Evolutionary conservation across 805 yeast genomes (phyloP), one percentile per base, ranked within the genome.

Genomic region (Helenozyma baotianmanensis): DNA sequence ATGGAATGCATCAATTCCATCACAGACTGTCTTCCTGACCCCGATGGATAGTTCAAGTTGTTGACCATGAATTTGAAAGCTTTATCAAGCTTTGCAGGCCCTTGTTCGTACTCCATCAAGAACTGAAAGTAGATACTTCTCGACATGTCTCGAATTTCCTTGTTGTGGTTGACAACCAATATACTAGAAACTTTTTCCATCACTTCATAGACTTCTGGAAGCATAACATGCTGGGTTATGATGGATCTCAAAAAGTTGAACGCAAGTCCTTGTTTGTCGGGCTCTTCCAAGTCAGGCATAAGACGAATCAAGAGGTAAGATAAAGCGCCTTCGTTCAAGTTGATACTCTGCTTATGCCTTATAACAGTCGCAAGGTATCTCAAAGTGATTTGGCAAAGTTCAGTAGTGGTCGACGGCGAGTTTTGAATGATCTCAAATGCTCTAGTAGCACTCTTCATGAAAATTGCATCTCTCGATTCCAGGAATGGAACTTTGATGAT

Each of bases 81-180:
- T 47, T 81, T 84, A 42, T 84, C 92, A 29, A 92, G 56, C 43
- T 86, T 74, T 4, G 90, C 88, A 47, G 80, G 72, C 21, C 97
- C 88, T 62, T 90, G 97, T 48, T 95, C 97, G 51, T 85, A 92
- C 48, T 88, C 96, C 82, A 87, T 82, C 51, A 92, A 61, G 48
- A 92, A 92, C 48, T 80, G 88, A 55, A 78, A 82, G 53, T 78
- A 92, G 2, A 83, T 78, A 43, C 85, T 75, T 58, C 97, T 74
- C 7, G 97, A 78, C 57, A 83, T 79, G 47, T 82, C 89, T 38
- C 97, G 72, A 33, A 87, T 84, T 50, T 81, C 87, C 31, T 75
- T 75, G 3, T 90, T 70, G 38, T 87, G 96, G 57, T 84, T 86
- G 1, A 95, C 89, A 17, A 92, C 80, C 95, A 92, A 83, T 16